Conservation (phyloP, 306 rosid genomes). For the Quercus alba region DNA sequence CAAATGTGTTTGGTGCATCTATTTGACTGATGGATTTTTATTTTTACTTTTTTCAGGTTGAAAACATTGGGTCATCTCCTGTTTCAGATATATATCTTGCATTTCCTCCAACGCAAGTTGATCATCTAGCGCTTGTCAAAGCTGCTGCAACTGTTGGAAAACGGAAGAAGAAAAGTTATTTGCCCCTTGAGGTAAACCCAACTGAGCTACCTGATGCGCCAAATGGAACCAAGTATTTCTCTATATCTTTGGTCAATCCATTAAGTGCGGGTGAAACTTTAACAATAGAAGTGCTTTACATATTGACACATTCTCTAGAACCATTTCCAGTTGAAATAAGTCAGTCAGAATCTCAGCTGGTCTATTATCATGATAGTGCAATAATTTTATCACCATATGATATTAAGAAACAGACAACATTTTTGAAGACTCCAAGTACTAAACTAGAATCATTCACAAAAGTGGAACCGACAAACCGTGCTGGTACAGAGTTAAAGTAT, state of each 20-base stretch:
- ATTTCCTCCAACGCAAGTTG: slow-evolving; percentile 69
- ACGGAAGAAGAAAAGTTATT: slow-evolving; percentile 68
- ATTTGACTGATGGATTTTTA: slow-evolving; percentile 22
- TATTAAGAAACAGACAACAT: slow-evolving; percentile 79
- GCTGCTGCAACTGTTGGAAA: slow-evolving; percentile 71
- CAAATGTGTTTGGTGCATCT: slow-evolving; percentile 1
- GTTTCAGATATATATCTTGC: slow-evolving; percentile 76
- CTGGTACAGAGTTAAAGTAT: slow-evolving; percentile 70
- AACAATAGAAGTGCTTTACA: slow-evolving; percentile 77
- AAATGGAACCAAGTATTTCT: slow-evolving; percentile 72
- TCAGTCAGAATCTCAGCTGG: slow-evolving; percentile 92
- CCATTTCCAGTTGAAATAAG: slow-evolving; percentile 92
- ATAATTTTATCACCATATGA: slow-evolving; percentile 75
- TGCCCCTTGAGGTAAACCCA: slow-evolving; percentile 75
- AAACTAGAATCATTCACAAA: slow-evolving; percentile 83
- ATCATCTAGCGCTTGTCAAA: slow-evolving; percentile 70
- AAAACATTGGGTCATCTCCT: slow-evolving; percentile 67
- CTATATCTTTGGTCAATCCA: slow-evolving; percentile 57
- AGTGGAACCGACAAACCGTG: slow-evolving; percentile 70
- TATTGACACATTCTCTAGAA: slow-evolving; percentile 75
- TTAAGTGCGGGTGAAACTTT: slow-evolving; percentile 58
- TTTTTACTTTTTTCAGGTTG: slow-evolving; percentile 50
- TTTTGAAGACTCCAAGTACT: slow-evolving; percentile 73
- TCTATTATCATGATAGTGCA: slow-evolving; percentile 87
- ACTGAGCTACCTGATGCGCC: slow-evolving; percentile 71